Evolutionary conservation across 805 yeast species (phyloP).

Genomic region (Saturnispora hagleri): DNA sequence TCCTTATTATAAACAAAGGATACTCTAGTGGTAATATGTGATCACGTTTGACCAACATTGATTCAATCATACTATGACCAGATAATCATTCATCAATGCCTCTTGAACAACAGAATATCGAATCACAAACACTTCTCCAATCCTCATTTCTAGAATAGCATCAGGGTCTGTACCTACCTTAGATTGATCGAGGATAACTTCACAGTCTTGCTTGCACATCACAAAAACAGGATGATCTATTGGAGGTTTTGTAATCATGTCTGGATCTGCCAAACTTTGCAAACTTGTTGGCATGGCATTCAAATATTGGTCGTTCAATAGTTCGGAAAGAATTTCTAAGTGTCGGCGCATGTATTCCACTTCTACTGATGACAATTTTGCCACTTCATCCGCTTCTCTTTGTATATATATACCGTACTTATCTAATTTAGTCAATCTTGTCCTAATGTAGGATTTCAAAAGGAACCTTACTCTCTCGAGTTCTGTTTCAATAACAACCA

Average conservation of each 20-base stretch:
- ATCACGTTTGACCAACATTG: neutral
- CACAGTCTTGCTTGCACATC: conserved; percentile 6
- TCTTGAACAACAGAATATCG: conserved; percentile 8
- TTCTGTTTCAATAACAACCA: conserved; percentile 85
- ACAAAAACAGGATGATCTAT: conserved; percentile 64
- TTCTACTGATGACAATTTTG: conserved; percentile 51
- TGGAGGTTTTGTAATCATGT: conserved; percentile 78
- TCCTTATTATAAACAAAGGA: neutral
- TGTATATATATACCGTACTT: conserved; percentile 53
- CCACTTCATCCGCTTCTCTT: conserved; percentile 29
- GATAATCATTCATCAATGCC: conserved; percentile 1
- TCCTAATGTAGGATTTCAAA: conserved; percentile 70
- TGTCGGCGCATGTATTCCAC: conserved; percentile 60
- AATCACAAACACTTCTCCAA: conserved; percentile 34
- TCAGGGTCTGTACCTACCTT: conserved; percentile 47
- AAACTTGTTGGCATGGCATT: conserved; percentile 44
- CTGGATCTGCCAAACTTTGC: conserved; percentile 67
- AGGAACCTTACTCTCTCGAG: conserved; percentile 78
- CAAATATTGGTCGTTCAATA: conserved; percentile 62
- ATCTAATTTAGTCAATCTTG: conserved; percentile 71
- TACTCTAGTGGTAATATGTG: neutral
- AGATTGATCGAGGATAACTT: conserved; percentile 35
- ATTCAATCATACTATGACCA: neutral
- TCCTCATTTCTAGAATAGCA: conserved; percentile 34
- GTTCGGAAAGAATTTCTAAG: conserved; percentile 49